phyloP scores from a whole-genome alignment of 345 rosid genomes.

The Citrus cavaleriei region DNA sequence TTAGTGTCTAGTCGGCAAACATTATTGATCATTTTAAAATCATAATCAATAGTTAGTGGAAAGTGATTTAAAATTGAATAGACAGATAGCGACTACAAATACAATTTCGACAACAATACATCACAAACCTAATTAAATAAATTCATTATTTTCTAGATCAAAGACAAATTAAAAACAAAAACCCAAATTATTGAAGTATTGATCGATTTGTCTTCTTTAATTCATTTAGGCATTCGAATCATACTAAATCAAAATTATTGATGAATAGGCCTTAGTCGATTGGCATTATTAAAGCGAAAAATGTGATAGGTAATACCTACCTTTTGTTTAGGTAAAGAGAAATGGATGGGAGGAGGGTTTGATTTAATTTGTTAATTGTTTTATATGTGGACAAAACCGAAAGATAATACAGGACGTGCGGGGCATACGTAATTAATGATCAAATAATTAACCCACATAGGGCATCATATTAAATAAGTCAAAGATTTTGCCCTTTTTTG shows the following conservation, averaged over 20 bases:
- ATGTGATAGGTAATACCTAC: neutral
- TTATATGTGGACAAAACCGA: too few relatives aligned
- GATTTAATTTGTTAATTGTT: neutral
- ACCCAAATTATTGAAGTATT: neutral
- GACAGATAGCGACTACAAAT: too few relatives aligned
- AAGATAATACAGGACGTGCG: neutral
- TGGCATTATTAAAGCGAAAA: neutral
- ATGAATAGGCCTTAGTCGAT: neutral
- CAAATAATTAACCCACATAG: neutral
- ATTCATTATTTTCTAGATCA: neutral
- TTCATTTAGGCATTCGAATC: neutral
- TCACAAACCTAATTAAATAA: neutral
- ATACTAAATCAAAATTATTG: neutral
- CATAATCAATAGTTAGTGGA: neutral
- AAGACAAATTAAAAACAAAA: neutral
- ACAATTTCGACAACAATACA: too few relatives aligned
- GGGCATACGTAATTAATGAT: neutral
- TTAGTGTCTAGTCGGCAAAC: neutral
- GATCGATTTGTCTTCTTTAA: neutral
- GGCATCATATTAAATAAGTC: neutral
- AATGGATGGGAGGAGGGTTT: neutral
- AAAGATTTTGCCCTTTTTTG: neutral
- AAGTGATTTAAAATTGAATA: too few relatives aligned
- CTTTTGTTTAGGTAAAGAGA: neutral
- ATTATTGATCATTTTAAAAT: neutral